Base-by-base conservation (phyloP, 2,329 filamentous ascomycete species). In the Whalleya microplaca region DNA sequence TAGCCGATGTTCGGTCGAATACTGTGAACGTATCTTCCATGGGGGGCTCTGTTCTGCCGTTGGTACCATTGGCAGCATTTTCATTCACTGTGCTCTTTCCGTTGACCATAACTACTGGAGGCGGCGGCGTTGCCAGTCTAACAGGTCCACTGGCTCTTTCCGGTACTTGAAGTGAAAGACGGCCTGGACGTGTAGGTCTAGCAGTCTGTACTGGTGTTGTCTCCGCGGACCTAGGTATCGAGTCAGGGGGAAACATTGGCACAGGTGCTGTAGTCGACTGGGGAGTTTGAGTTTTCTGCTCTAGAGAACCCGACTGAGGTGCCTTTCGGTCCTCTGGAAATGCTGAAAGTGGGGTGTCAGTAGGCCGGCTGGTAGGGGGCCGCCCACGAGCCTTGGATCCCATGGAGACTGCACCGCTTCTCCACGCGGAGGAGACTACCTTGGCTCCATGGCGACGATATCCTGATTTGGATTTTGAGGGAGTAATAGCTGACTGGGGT, bases 361-460 rank as follows among this genome's bases (percentile, higher is more conserved):
- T 58, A 66, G 71, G 56, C 65, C 77, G 83, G 65, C 88, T 90
- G 53, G 87, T 89, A 0, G 91, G 91, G 42, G 93, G 93, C 56
- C 93, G 81, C 6, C 93, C 92, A 62, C 92, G 81, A 14, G 89
- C 80, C 71, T 93, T 96, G 1, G 88, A 87, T 3, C 81, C 84
- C 1, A 84, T 76, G 12, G 85, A 79, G 41, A 81, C 78, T 16
- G 84, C 84, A 56, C 82, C 84, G 61, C 85, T 85, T 53, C 89
- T 86, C 93, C 93, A 97, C 0, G 93, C 93, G 9, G 92, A 96
- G 0, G 92, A 96, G 0, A 96, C 91, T 6, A 91, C 92, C 68
- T 85, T 85, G 0, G 92, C 90, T 0, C 92, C 92, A 70, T 96
- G 90, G 3, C 91, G 84, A 53, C 88, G 80, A 52, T 83, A 73